These are phyloP conservation scores for Rhynchosporium secalis DNA, from an alignment of 2,329 filamentous ascomycete species.

Conservation along the genomic window DNA sequence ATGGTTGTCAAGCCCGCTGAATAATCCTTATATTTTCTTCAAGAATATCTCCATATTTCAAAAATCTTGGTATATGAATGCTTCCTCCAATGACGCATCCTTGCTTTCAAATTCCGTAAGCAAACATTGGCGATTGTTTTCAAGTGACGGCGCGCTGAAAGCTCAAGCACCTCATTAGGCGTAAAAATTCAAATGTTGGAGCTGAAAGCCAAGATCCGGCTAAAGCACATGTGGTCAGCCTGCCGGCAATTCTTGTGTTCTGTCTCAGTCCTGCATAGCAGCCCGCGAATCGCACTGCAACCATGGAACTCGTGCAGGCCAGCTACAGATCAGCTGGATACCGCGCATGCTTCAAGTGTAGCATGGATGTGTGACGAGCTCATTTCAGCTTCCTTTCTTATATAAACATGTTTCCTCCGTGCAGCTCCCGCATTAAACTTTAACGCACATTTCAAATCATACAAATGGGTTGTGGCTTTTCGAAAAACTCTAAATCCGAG, in stretches of 20 bases:
- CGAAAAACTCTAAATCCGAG: background rate
- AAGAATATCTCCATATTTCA: background rate
- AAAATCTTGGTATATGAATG: background rate
- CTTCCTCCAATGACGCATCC: background rate
- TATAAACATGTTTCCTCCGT: background rate
- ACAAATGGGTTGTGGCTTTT: slow-evolving; percentile 3
- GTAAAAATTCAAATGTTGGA: background rate
- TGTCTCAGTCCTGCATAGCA: slow-evolving; percentile 3
- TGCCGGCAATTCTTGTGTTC: background rate
- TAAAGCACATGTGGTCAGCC: background rate
- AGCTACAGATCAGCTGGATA: slow-evolving; percentile 6
- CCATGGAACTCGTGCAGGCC: slow-evolving; percentile 2
- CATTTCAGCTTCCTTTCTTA: no score
- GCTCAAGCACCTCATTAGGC: background rate
- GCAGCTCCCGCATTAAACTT: no score
- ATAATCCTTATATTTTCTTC: no score
- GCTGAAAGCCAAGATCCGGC: background rate
- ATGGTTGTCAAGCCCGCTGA: no score
- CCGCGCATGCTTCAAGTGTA: background rate
- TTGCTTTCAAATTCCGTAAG: no score
- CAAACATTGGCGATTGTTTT: no score
- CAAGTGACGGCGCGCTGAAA: slow-evolving; percentile 2
- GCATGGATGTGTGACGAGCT: background rate
- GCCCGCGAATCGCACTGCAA: slow-evolving; percentile 5
- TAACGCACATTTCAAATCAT: background rate